phyloP scores from a whole-genome alignment of 1,284 basidiomycete genomes.

The Apiotrichum laibachii region DNA sequence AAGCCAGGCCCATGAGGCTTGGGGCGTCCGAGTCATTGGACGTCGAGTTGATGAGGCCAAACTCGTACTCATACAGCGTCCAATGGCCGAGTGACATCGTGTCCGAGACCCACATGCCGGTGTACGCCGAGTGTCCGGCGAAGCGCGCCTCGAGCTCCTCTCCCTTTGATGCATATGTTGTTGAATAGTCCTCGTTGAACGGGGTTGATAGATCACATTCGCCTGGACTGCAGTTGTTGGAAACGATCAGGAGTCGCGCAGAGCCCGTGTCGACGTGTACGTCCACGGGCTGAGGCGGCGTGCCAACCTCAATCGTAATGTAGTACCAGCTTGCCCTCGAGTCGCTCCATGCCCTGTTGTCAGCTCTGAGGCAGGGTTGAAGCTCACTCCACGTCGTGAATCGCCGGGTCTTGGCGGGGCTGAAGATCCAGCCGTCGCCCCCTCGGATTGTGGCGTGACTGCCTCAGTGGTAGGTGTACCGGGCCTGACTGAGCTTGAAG shows the following conservation, averaged over 20 bases:
- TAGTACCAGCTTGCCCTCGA: constrained; percentile 1
- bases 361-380: neutral
- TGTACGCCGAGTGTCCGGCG: neutral
- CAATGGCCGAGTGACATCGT: neutral
- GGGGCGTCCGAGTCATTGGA: neutral
- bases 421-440: neutral
- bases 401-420: neutral
- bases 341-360: neutral
- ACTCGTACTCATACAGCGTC: neutral
- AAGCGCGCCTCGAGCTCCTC: neutral
- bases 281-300: neutral
- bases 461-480: no score
- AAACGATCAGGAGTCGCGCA: neutral
- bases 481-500: no score
- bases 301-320: neutral
- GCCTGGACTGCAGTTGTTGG: neutral
- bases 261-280: neutral
- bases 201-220: neutral
- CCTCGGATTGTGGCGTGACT: no score
- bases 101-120: neutral
- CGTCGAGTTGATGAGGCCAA: neutral
- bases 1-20: neutral
- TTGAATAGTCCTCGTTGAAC: neutral
- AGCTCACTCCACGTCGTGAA: neutral
- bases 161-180: neutral